Evolutionary conservation across 805 yeast genomes (phyloP), one percentile per base, ranked within the genome.

Genomic region (Kazachstania psychrophila): DNA sequence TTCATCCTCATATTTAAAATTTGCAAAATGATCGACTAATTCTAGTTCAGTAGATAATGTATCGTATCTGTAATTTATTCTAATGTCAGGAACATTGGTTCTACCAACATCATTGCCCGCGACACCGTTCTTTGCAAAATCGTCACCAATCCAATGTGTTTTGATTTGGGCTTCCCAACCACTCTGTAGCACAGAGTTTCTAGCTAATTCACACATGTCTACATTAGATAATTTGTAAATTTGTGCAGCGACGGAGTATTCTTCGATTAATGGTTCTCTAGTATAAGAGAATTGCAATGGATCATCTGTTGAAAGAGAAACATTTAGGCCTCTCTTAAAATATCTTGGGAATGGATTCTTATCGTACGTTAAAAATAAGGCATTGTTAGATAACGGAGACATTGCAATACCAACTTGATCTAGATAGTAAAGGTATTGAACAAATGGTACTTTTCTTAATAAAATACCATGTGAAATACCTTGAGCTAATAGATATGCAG

Each of bases 351-450:
- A 87, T 23, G 99, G 99, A 58, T 92, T 92, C 66, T 94, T 94
- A 56, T 92, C 98, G 56, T 92, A 94, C 1, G 95, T 85, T 61
- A 92, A 69, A 58, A 92, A 92, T 52, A 92, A 69, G 0, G 99
- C 99, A 60, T 92, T 92, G 64, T 94, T 92, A 5, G 96, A 86
- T 48, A 92, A 65, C 31, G 99, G 99, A 2, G 97, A 88, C 98
- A 92, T 89, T 13, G 99, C 99, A 56, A 92, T 73, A 24, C 96
- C 96, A 50, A 94, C 77, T 63, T 94, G 98, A 54, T 92, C 95
- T 58, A 92, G 66, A 55, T 87, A 92, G 66, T 77, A 92, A 45
- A 92, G 64, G 58, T 92, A 92, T 61, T 92, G 99, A 45, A 94
- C 79, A 59, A 84, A 87, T 33, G 99, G 98, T 37, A 94, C 73